Base-by-base conservation (phyloP, 805 yeast species). In the Sugiyamaella lignohabitans region DNA sequence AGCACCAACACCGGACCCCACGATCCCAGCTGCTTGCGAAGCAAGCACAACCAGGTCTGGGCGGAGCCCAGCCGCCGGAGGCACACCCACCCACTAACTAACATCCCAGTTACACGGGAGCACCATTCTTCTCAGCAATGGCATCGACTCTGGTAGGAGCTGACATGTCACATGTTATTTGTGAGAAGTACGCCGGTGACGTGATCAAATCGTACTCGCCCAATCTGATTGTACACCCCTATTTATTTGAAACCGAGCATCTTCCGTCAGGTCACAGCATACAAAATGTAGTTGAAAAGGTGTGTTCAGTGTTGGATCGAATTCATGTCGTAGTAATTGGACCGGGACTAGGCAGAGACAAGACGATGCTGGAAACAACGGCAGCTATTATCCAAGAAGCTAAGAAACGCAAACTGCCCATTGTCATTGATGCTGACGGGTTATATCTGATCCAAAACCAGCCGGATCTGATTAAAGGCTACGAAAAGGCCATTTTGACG, bases 211-310 rank as follows among this genome's bases (percentile, higher is more conserved):
- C 82, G 23, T 93, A 93, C 65, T 78, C 94, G 4, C 98, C 98
- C 0, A 88, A 91, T 60, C 67, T 91, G 42, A 93, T 91, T 97
- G 95, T 93, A 1, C 98, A 93, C 68, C 98, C 98, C 0, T 87
- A 87, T 61, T 61, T 89, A 53, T 72, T 67, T 47, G 88, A 80
- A 56, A 20, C 43, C 3, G 34, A 3, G 3, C n/a, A 43, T 30
- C 59, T 71, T 47, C 62, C 61, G 37, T 54, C 22, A 22, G 53
- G 49, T n/a, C 51, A 57, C 2, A 59, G 58, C 22, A 62, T 59
- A 14, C 48, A 52, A 6, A 52, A 55, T 19, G 70, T 84, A 10
- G 53, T 84, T 59, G 79, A 80, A 20, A 78, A 78, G 57, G 74
- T 86, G n/a, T 54, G 61, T 18, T 47, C 68, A 0, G 58, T 89